These are phyloP conservation scores for Telfairia occidentalis DNA, from an alignment of 331 rosid genomes.

Conservation along the genomic window DNA sequence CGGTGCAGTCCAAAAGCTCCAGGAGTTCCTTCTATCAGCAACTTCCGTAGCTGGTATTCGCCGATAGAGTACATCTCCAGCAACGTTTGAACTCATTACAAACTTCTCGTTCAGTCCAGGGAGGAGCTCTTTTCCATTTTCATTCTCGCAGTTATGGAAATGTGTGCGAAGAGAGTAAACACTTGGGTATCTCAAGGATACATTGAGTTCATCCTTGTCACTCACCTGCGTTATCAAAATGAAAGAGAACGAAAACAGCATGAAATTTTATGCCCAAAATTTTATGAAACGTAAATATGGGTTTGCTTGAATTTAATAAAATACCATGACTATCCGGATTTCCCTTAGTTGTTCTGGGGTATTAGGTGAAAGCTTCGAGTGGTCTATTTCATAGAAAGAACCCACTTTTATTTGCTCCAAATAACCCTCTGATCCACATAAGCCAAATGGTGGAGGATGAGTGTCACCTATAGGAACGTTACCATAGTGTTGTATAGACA, in stretches of 20 bases:
- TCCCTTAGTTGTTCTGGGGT: conserved; percentile 41
- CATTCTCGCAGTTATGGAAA: conserved; percentile 25
- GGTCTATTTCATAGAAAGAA: conserved; percentile 49
- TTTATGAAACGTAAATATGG: neutral
- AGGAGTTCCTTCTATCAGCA: conserved; percentile 27
- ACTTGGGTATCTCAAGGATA: conserved; percentile 64
- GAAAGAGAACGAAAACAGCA: neutral
- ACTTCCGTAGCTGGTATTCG: conserved; percentile 38
- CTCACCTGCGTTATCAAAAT: conserved; percentile 33
- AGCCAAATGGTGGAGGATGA: conserved; percentile 2
- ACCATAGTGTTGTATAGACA: neutral
- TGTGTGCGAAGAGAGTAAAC: conserved; percentile 44
- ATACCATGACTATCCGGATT: conserved; percentile 52
- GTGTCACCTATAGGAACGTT: neutral
- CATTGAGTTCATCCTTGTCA: conserved; percentile 28
- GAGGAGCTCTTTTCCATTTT: conserved; percentile 35
- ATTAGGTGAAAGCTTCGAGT: conserved; percentile 36
- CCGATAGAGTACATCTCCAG: conserved; percentile 40
- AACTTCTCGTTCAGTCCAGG: conserved; percentile 59
- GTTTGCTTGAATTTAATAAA: neutral
- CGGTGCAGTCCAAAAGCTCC: conserved; percentile 55
- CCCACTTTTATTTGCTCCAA: conserved; percentile 41
- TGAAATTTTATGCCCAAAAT: neutral
- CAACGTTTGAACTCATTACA: conserved; percentile 35
- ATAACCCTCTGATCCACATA: conserved; percentile 24